Base-by-base conservation (phyloP, 2,329 filamentous ascomycete species). In the Knufia petricola region DNA sequence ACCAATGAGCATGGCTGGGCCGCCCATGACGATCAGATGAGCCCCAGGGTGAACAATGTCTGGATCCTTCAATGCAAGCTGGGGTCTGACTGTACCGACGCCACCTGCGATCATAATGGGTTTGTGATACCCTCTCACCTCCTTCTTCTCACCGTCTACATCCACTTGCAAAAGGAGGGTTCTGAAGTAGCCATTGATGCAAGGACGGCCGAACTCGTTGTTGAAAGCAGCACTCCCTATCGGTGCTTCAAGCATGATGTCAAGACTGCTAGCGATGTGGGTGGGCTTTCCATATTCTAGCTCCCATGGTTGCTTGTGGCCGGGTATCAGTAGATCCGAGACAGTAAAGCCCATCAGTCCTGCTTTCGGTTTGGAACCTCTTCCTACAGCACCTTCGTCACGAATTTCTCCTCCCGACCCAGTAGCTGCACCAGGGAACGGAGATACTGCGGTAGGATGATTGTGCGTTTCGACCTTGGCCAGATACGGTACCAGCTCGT, bases 381-480 rank as follows among this genome's bases (percentile, higher is more conserved):
- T 77, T 46, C 92, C 92, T 4, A 96, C 92, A 6, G 92, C 86
- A 48, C 89, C 92, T 67, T 96, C 90, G 59, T 96, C 89, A 70
- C 90, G 78, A 58, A 96, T 95, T 65, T 96, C 90, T 59, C 92
- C 92, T 58, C 92, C 92, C 24, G 89, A 89, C 23, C 92, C 92
- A 32, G 92, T 98, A 6, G 92, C 92, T 8, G 92, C 92, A 61
- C 92, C 92, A 3, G 90, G 81, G 62, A 87, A 95, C 0, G 89
- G 89, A 1, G 88, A 95, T 46, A 98, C 94, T 7, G 90, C 90
- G 4, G 92, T 96, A 2, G 90, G 90, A 62, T 96, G 90, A 66
- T 96, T 96, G 70, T 96, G 90, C 1, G 92, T 96, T 71, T 98
- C 92, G 44, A 96, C 92, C 71, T 98, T 98, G 64, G 83, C 82